A percentile compares a stretch with the other conserved stretches of the same genome.
phyloP scores from a whole-genome alignment of 2,329 filamentous ascomycete genomes.

The Cladophialophora chaetospira region DNA sequence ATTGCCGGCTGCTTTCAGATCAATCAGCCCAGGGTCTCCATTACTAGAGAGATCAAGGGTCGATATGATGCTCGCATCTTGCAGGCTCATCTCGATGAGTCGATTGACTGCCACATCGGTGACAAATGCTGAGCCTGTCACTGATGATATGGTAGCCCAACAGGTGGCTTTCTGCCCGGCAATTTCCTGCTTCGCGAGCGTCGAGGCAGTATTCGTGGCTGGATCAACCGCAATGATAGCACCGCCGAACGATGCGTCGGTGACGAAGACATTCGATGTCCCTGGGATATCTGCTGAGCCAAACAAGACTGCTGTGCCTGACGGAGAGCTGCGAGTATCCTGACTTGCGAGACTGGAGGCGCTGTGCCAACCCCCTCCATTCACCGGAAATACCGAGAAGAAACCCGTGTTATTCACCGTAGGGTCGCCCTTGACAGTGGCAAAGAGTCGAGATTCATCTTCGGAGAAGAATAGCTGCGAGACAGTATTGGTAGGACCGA shows the following conservation, averaged over 20 bases:
- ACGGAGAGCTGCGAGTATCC: conserved; percentile 47
- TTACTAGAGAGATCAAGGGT: conserved; percentile 48
- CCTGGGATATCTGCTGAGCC: conserved; percentile 53
- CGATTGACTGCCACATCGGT: conserved; percentile 57
- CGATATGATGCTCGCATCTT: conserved; percentile 51
- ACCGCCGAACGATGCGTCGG: conserved; percentile 62
- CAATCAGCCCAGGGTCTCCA: conserved; percentile 58
- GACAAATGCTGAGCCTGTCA: conserved; percentile 58
- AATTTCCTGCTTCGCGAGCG: conserved; percentile 44
- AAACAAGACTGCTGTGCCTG: conserved; percentile 61
- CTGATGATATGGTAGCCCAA: conserved; percentile 56
- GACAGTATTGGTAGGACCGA: conserved; percentile 60
- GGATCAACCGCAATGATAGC: conserved; percentile 51
- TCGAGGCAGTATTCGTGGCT: conserved; percentile 35
- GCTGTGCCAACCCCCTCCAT: conserved; percentile 21
- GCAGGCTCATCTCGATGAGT: conserved; percentile 59
- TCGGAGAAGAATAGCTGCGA: conserved; percentile 63
- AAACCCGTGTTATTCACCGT: conserved; percentile 59
- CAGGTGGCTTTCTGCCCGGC: conserved; percentile 58
- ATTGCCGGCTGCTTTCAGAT: conserved; percentile 54
- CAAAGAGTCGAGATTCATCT: conserved; percentile 55
- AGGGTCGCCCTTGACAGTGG: conserved; percentile 64
- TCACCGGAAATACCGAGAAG: conserved; percentile 54
- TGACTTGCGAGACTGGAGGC: conserved; percentile 24
- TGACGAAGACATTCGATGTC: conserved; percentile 53